These are phyloP conservation scores for Nephelium lappaceum DNA, from an alignment of 345 rosid genomes.

Conservation along the genomic window DNA sequence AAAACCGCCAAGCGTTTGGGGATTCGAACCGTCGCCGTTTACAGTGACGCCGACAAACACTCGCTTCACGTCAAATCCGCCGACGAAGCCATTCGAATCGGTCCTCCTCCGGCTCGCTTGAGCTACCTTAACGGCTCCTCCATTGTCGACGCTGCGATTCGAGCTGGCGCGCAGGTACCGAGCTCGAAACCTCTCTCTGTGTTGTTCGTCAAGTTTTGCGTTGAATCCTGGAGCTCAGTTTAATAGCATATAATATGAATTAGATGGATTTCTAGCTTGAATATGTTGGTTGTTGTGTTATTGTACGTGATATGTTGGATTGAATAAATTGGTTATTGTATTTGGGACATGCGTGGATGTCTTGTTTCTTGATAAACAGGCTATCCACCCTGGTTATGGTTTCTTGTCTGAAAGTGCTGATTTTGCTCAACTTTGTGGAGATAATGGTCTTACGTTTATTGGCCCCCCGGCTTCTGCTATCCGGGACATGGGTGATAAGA, in stretches of 20 bases:
- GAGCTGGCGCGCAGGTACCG: constrained; percentile 77
- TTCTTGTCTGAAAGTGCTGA: constrained; percentile 88
- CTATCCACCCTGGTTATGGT: constrained; percentile 92
- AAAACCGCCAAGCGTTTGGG: constrained; percentile 83
- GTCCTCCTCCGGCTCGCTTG: constrained; percentile 84
- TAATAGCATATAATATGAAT: constrained; percentile 1
- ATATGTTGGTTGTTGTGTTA: neutral
- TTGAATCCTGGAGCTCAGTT: neutral
- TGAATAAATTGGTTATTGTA: constrained; percentile 14
- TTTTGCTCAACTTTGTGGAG: constrained; percentile 83
- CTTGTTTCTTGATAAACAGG: constrained; percentile 46
- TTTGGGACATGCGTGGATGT: constrained; percentile 19
- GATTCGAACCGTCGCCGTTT: constrained; percentile 79
- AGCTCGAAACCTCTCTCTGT: constrained; percentile 12
- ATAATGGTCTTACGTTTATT: constrained; percentile 71
- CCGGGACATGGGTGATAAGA: constrained; percentile 95
- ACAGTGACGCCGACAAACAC: constrained; percentile 81
- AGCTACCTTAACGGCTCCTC: constrained; percentile 68
- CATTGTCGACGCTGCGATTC: constrained; percentile 76
- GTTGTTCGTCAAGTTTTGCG: neutral
- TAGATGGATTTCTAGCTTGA: neutral
- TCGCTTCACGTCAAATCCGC: constrained; percentile 91
- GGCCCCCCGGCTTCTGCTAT: constrained; percentile 97
- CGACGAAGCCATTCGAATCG: constrained; percentile 77
- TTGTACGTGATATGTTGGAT: neutral